Evolutionary conservation across 2,329 filamentous ascomycete species (phyloP), one percentile per base, ranked within the genome.

Genomic region (Microsporum ferrugineum): DNA sequence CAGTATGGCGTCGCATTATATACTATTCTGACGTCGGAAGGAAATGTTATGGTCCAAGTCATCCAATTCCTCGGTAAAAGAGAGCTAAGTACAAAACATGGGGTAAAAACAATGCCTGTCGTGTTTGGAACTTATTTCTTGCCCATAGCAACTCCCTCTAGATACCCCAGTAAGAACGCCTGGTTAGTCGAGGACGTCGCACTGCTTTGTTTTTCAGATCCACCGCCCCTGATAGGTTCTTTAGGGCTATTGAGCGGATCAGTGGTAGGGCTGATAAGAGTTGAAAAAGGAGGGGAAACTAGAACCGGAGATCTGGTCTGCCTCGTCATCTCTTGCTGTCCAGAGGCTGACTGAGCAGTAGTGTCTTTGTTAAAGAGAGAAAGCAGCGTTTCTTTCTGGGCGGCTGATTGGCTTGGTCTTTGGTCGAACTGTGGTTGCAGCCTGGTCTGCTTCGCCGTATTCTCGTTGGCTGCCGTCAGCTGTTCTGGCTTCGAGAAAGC

Each of bases 121-220:
- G n/a, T n/a, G 17, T 34, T 31, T 34, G 7, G 10, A 33, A 33
- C 12, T 45, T 31, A 59, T 59, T 59, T 59, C 60, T 70, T 72
- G 36, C 73, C 75, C 64, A 79, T 77, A 1, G 75, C 77, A 62
- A 81, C 77, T 61, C 78, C 78, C 65, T 89, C 83, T 67, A 95
- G 75, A 70, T 90, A 94, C 7, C 83, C 86, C 58, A 94, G 78
- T 69, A 95, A 75, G 68, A 94, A 94, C 14, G 80, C 85, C 69
- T 88, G 86, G 66, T 94, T 86, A 0, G 84, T 86, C 0, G 88
- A 82, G 2, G 86, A 87, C 17, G 76, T 75, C 47, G 70, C 64
- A n/a, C 65, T 70, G 58, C 66, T 70, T 12, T 33, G 27, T 53
- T 23, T 57, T 17, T 57, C 38, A 12, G 33, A 41, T 2, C 55